Conservation (phyloP, 1,284 basidiomycete species). For the Vanrija pseudolonga region DNA sequence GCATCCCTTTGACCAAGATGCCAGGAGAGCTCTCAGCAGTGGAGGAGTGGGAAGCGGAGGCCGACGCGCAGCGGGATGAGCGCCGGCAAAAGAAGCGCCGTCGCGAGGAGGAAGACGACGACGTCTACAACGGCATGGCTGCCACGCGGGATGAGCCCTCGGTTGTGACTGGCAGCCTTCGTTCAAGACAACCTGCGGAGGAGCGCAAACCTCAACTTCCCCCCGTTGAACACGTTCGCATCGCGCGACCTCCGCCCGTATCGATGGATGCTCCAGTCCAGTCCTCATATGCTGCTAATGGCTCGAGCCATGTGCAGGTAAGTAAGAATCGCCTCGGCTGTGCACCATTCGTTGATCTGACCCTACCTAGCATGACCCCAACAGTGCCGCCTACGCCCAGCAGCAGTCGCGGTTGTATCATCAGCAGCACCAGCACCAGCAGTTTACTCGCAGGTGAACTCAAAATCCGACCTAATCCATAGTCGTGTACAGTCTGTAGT, state of each 20-base stretch:
- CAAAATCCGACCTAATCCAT: background rate
- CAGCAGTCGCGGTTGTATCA: background rate
- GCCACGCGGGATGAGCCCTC: background rate
- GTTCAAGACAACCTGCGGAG: background rate
- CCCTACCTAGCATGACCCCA: background rate
- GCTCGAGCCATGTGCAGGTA: background rate
- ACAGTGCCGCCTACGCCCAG: background rate
- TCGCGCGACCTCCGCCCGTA: background rate
- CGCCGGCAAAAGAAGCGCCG: slow-evolving; percentile 4
- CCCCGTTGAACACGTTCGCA: background rate
- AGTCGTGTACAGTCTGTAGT: too few relatives aligned
- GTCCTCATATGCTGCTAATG: background rate
- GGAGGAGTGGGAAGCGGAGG: slow-evolving; percentile 17
- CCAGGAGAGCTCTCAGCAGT: slow-evolving; percentile 23
- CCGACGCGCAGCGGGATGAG: background rate
- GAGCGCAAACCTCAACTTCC: background rate
- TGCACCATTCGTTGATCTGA: background rate
- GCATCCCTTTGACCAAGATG: slow-evolving; percentile 19
- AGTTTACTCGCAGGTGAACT: slow-evolving; percentile 6
- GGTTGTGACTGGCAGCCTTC: background rate
- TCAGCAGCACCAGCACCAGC: background rate
- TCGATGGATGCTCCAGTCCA: slow-evolving; percentile 1
- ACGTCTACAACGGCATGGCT: background rate
- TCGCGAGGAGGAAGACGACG: slow-evolving; percentile 24
- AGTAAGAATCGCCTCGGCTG: background rate